Conservation (phyloP, 1,284 basidiomycete species). For the Papiliotrema nemorosa region DNA sequence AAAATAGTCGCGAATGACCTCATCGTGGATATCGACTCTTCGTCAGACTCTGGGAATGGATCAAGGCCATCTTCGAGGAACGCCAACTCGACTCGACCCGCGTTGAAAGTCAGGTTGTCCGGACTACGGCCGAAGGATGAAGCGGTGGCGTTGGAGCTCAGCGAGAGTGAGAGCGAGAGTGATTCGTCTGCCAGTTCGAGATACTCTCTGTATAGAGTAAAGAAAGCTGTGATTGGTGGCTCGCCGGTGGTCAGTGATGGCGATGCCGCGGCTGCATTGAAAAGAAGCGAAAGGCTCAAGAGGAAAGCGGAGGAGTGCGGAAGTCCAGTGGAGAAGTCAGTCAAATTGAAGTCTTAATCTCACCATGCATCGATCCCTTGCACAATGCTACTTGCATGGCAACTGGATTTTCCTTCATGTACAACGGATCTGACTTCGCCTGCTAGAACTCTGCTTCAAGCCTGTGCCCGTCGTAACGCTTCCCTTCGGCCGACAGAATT, state of each 20-base stretch:
- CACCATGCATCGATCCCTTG: no score
- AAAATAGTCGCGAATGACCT: neutral
- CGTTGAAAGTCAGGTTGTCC: neutral
- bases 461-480: no score
- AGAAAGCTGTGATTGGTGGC: neutral
- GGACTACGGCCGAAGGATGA: neutral
- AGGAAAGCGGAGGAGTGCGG: slow-evolving; percentile 1
- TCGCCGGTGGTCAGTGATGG: neutral
- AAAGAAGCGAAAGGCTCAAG: slow-evolving; percentile 1
- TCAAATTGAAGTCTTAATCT: no score
- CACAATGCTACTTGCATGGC: no score
- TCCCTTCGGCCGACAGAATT: slow-evolving; percentile 21
- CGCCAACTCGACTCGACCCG: neutral
- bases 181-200: neutral
- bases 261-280: neutral
- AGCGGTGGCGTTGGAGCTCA: neutral
- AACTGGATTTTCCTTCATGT: no score
- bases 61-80: neutral
- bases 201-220: neutral
- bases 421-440: no score
- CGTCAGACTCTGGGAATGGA: neutral
- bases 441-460: no score
- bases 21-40: neutral
- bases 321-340: no score
- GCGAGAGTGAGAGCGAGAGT: neutral